Conservation (phyloP, 345 rosid genomes). For the Lepidium sativum region DNA sequence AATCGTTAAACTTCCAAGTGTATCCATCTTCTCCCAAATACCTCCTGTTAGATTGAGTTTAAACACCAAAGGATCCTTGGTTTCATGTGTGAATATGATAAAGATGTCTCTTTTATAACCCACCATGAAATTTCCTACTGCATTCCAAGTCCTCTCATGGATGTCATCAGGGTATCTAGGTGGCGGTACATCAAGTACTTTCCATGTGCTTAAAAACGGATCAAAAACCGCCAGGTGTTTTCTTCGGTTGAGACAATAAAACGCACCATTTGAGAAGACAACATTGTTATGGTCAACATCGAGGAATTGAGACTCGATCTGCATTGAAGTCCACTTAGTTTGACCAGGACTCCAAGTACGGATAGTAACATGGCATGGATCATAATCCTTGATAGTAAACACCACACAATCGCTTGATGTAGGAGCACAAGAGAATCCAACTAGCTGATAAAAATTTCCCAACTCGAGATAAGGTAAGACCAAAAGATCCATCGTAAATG, state of each 20-base stretch:
- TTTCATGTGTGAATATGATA: conserved; percentile 3
- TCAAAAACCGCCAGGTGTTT: conserved; percentile 9
- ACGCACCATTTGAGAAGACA: conserved; percentile 19
- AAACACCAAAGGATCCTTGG: conserved; percentile 12
- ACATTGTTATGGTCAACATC: conserved; percentile 1
- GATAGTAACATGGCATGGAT: conserved; percentile 52
- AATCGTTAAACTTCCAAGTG: conserved; percentile 5
- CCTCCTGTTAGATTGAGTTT: background rate
- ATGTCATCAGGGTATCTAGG: background rate
- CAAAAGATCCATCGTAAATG: conserved; percentile 43
- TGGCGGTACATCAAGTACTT: conserved; percentile 4
- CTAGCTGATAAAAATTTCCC: conserved; percentile 32
- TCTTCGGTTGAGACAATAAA: conserved; percentile 15
- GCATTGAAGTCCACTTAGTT: conserved; percentile 41
- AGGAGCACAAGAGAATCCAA: conserved; percentile 69
- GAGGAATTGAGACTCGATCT: conserved; percentile 15
- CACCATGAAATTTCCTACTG: conserved; percentile 10
- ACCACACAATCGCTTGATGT: conserved; percentile 45
- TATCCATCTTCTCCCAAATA: conserved; percentile 12
- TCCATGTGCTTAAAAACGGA: conserved; percentile 10
- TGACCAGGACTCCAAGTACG: conserved; percentile 51
- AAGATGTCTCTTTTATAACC: conserved; percentile 7
- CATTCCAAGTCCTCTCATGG: background rate
- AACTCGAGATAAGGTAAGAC: conserved; percentile 35
- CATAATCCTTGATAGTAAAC: conserved; percentile 46